Evolutionary conservation across 202 grass and related monocot genomes (phyloP).

Genomic region (Musa balbisiana): DNA sequence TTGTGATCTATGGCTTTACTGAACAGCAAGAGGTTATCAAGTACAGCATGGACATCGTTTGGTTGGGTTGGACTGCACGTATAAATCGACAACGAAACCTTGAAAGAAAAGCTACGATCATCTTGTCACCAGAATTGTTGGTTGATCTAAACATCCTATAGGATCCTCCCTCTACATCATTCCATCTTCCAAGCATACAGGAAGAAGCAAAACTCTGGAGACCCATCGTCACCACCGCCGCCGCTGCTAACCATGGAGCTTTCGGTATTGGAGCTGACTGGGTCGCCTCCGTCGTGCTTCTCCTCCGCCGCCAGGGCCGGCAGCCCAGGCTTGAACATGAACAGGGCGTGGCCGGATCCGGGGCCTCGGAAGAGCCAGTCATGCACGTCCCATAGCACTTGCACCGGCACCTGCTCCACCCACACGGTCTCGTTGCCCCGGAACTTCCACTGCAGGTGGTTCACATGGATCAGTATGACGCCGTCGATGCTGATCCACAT

Average conservation of each 20-base stretch:
- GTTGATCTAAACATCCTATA: too few species aligned
- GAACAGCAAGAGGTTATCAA: too few species aligned
- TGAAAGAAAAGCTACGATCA: too few species aligned
- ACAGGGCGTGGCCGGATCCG: conserved; percentile 36
- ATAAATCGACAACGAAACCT: too few species aligned
- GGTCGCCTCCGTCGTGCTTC: neutral
- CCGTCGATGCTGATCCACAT: conserved; percentile 80
- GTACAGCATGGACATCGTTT: too few species aligned
- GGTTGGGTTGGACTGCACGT: too few species aligned
- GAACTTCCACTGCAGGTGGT: conserved; percentile 93
- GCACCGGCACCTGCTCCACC: conserved; percentile 56
- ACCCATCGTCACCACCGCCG: neutral
- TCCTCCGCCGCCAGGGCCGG: neutral
- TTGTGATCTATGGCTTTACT: too few species aligned
- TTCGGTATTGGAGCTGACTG: neutral
- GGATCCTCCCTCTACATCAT: conserved; percentile 21
- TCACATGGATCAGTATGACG: conserved; percentile 44
- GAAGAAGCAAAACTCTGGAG: conserved; percentile 58
- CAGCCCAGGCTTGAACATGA: conserved; percentile 58
- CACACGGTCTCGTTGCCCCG: conserved; percentile 63
- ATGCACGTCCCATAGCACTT: conserved; percentile 86
- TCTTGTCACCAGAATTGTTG: too few species aligned
- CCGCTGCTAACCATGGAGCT: too few species aligned
- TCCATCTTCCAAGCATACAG: conserved; percentile 87
- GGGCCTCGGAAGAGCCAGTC: conserved; percentile 72